Base-by-base conservation (phyloP, 2,329 filamentous ascomycete genomes). In the Fusarium drepaniforme region DNA sequence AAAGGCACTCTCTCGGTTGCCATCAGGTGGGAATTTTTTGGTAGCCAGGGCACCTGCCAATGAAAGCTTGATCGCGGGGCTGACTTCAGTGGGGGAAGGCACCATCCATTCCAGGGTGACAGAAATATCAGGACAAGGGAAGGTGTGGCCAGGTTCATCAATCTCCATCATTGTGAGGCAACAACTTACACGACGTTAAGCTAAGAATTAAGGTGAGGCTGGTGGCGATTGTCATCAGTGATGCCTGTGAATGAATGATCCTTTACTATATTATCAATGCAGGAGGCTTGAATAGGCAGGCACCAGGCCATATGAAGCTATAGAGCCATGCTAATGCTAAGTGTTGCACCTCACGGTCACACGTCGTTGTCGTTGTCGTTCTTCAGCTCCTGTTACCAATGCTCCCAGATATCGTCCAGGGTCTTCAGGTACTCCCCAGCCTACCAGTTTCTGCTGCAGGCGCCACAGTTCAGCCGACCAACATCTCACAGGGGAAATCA, bases 11-110 rank as follows among this genome's bases (percentile, higher is more conserved):
- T 64, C 37, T 75, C 68, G 66, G 71, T 76, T 73, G 66, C 71
- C 65, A 66, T 70, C 70, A 78, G 70, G 73, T 71, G 73, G 77
- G 64, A 75, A 70, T 72, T 73, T 75, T 72, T 68, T 77, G 68
- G 74, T 69, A 59, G 69, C 73, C 64, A 72, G 71, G 74, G 69
- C 67, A 67, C 15, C 33, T 77, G 51, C 70, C 72, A 75, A 68
- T 64, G 63, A 68, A 13, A 65, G 67, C 38, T 59, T 67, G 67
- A 70, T 65, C 66, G 53, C 65, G 71, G 68, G 60, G 65, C 71
- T 68, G 23, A 12, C 21, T 60, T 56, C 44, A 53, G 51, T 67
- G 66, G 62, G 75, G 70, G 72, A 67, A 71, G 68, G 56, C 60
- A 64, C 63, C 58, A 67, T 44, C 30, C 38, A 21, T 37, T 21